Evolutionary conservation across 2,329 filamentous ascomycete species (phyloP), one percentile per base, ranked within the genome.

Genomic region (Bipolaris oryzae): DNA sequence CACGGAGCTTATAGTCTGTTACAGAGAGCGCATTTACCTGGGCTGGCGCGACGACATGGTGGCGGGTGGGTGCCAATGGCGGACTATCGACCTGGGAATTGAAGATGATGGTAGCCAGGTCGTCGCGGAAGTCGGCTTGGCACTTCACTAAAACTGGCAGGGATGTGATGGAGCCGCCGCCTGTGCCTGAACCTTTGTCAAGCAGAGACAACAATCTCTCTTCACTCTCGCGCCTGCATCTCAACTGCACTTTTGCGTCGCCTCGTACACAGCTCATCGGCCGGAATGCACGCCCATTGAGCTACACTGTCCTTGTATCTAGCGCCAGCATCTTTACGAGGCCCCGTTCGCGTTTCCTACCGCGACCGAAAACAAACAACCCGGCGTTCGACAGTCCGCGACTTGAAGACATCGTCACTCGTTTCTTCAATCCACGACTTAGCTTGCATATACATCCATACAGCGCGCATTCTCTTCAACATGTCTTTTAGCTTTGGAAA

Each of bases 1-100:
- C 45, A 34, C 28, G n/a, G 38, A 55, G 33, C 41, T 46, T 7
- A 16, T 7, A 9, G 25, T 63, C 48, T 61, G 41, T 50, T 48
- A 35, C 37, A 5, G 45, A 51, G 61, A 34, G 52, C 15, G 38
- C 7, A 49, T 78, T 51, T 81, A 87, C 86, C 83, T 77, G 71
- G 86, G 82, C 76, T 85, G 82, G 74, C 86, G 80, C 74, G 80
- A 77, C 70, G 86, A 80, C 86, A 88, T 88, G 71, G 70, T 84
- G 80, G 75, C 67, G 73, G 66, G 72, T 61, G 53, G 61, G 63
- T 66, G 69, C 63, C 73, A 76, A 74, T 75, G 72, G 74, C 73
- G 71, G 68, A 65, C 64, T 54, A 66, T 65, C 64, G 70, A 74
- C 59, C 64, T 60, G 57, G 59, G 61, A 68, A 52, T 57, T 69